Evolutionary conservation across 345 rosid genomes (phyloP), one percentile per base, ranked within the genome.

Genomic region (Xanthoceras sorbifolium): DNA sequence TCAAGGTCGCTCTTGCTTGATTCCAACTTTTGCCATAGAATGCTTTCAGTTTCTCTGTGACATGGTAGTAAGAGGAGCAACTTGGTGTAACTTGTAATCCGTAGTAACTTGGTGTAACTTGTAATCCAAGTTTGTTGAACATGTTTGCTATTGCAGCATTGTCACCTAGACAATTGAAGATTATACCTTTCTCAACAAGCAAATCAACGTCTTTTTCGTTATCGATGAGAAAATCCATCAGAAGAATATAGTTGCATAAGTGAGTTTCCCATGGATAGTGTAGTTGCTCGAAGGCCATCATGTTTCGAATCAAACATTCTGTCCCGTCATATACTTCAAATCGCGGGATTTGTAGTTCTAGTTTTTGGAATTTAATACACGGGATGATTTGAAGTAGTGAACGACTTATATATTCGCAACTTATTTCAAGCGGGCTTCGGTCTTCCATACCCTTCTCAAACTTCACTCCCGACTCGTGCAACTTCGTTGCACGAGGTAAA

Each of bases 1-100:
- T 42, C 4, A 85, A 64, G 1, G 70, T 75, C 40, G 82, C 77
- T 1, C 60, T 26, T 20, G 71, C 11, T 11, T 73, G 69, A 2
- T 85, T 52, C 40, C 64, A 55, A 8, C 6, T 4, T 4, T 20
- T 61, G 0, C 65, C 7, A 40, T 73, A 67, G 48, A 74, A 78
- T 4, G 67, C 3, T 12, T 78, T 70, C 22, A 78, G 72, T 0
- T 0, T 7, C 10, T 29, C 7, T 4, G 61, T n/a, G 22, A 76
- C 22, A 15, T 1, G 26, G 1, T 4, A 2, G 62, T 20, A 57
- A 4, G 26, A 20, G 8, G 28, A 22, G 3, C 0, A 18, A 17
- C 52, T 0, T 17, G 64, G 36, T 22, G 42, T 2, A 6, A 0
- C 18, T 3, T 14, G 26, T 4, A 26, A 20, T 3, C 6, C 40